Conservation (phyloP, 441 rosid genomes). For the Manihot esculenta region DNA sequence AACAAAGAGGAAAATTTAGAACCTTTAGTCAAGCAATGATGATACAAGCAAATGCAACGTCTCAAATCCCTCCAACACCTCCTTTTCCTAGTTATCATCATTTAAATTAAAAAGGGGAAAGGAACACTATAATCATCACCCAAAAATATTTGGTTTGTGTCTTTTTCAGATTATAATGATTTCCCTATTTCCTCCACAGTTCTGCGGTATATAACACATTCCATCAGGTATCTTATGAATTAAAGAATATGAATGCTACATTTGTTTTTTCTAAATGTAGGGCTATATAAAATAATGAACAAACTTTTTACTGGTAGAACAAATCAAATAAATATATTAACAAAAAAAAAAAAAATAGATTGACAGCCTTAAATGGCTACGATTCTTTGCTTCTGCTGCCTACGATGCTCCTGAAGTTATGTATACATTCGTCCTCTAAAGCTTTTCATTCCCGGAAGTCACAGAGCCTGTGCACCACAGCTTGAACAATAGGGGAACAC, state of each 20-base stretch:
- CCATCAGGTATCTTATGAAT: conserved; percentile 18
- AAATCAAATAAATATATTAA: conserved; percentile 35
- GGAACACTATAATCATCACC: too few relatives aligned
- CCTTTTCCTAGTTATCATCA: too few relatives aligned
- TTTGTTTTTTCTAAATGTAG: conserved; percentile 32
- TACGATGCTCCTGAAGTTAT: conserved; percentile 22
- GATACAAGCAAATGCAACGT: too few relatives aligned
- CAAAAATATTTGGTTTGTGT: too few relatives aligned
- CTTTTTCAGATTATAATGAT: too few relatives aligned
- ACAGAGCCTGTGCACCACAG: conserved; percentile 18
- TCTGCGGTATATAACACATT: not conserved
- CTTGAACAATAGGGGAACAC: not conserved
- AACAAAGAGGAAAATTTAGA: too few relatives aligned
- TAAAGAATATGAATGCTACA: conserved; percentile 32
- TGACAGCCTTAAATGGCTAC: conserved; percentile 19
- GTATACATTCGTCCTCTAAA: conserved; percentile 11
- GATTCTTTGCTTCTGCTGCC: conserved; percentile 28
- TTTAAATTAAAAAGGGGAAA: too few relatives aligned
- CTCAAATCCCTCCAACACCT: too few relatives aligned
- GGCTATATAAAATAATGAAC: conserved; percentile 36
- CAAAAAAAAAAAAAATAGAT: conserved; percentile 26
- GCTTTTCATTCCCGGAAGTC: conserved; percentile 16
- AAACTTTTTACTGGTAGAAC: conserved; percentile 31
- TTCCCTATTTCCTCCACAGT: not conserved
- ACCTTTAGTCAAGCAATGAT: too few relatives aligned